Evolutionary conservation across 768 basidiomycete species (phyloP).

Genomic region (Pulveroboletus sp.): DNA sequence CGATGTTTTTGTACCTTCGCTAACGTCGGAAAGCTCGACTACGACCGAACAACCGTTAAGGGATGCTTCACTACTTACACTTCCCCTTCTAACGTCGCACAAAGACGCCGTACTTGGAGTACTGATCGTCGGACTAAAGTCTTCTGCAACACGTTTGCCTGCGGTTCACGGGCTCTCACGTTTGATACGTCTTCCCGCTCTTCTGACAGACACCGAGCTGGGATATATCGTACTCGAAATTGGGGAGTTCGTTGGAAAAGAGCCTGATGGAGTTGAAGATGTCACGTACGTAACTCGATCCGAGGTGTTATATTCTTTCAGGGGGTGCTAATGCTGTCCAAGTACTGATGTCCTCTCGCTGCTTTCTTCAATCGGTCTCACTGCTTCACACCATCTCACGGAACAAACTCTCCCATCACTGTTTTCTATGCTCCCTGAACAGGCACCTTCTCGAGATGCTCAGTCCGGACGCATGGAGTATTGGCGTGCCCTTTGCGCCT

Average conservation of each 20-base stretch:
- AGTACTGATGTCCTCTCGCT: constrained; percentile 61
- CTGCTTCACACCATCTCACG: constrained; percentile 61
- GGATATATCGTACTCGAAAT: constrained; percentile 74
- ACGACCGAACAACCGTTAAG: constrained; percentile 27
- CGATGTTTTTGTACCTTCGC: constrained; percentile 32
- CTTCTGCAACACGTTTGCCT: constrained; percentile 45
- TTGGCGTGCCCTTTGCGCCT: constrained; percentile 62
- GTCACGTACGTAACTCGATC: constrained; percentile 36
- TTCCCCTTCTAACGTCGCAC: constrained; percentile 46
- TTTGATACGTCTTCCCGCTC: constrained; percentile 56
- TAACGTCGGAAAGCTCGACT: neutral
- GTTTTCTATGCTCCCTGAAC: constrained; percentile 69
- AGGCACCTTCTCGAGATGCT: constrained; percentile 52
- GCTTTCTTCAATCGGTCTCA: constrained; percentile 54
- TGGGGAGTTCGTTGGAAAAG: constrained; percentile 55
- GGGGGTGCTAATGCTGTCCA: neutral
- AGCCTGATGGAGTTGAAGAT: constrained; percentile 51
- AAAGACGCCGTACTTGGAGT: constrained; percentile 76
- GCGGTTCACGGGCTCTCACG: constrained; percentile 64
- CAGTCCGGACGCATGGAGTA: constrained; percentile 53
- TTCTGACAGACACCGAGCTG: constrained; percentile 70
- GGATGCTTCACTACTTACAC: constrained; percentile 12
- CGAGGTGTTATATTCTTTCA: neutral
- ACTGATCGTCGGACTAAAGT: constrained; percentile 54
- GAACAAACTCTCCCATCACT: constrained; percentile 77